Percentiles rank a stretch among this genome's conserved stretches.
phyloP scores from a whole-genome alignment of 1,284 basidiomycete species.

The Cutaneotrichosporon dermatis region DNA sequence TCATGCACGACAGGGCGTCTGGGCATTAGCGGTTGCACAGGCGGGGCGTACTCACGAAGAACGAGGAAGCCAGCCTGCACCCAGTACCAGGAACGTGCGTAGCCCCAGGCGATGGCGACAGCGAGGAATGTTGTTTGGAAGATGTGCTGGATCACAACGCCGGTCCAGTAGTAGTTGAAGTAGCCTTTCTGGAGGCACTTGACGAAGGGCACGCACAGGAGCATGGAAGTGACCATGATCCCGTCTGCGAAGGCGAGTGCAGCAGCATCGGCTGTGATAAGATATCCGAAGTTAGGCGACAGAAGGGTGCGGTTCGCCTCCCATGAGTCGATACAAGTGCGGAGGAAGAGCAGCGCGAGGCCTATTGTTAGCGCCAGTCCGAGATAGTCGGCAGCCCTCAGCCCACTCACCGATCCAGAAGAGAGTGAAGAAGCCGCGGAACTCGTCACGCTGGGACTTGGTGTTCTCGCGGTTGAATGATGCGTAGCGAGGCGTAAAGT shows the following conservation, averaged over 20 bases:
- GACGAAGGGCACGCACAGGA: conserved; percentile 74
- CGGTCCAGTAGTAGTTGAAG: conserved; percentile 71
- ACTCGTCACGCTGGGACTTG: conserved; percentile 69
- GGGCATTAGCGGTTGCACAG: background rate
- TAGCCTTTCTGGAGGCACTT: conserved; percentile 68
- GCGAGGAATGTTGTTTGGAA: conserved; percentile 68
- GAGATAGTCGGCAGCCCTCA: no score
- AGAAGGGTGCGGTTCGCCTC: conserved; percentile 72
- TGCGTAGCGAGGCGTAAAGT: conserved; percentile 77
- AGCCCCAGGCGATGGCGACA: conserved; percentile 57
- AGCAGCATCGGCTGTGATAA: conserved; percentile 81
- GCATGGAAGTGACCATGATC: conserved; percentile 70
- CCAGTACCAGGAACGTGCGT: conserved; percentile 84
- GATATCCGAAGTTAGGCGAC: conserved; percentile 72
- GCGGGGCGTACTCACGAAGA: conserved; percentile 54
- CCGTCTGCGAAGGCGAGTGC: conserved; percentile 80
- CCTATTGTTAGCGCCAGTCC: conserved; percentile 49
- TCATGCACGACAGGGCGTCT: conserved; percentile 47
- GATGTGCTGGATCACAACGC: conserved; percentile 69
- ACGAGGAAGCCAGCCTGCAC: conserved; percentile 95
- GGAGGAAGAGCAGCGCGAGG: conserved; percentile 70
- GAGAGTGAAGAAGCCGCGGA: conserved; percentile 87
- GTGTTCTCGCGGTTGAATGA: conserved; percentile 77
- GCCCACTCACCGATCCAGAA: conserved; percentile 62
- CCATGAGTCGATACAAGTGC: conserved; percentile 70